Evolutionary conservation across 805 yeast species (phyloP).

Genomic region (Metschnikowia colocasiae): DNA sequence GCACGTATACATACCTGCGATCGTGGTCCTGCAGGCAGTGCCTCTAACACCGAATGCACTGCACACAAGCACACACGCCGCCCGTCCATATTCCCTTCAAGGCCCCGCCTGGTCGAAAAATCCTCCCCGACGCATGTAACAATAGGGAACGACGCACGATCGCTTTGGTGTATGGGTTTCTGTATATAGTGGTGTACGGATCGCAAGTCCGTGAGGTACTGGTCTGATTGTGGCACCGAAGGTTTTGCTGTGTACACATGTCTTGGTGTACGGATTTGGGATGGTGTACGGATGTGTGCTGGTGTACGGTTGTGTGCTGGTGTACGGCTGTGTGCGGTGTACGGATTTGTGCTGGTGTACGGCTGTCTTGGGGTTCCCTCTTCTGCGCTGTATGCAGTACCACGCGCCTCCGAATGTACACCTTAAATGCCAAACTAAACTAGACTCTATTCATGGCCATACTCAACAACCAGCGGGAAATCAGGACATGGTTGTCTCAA

Average conservation of each 20-base stretch:
- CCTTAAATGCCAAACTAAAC: not conserved
- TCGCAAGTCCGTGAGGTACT: too few relatives aligned
- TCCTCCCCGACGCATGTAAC: too few relatives aligned
- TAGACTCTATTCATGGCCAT: conserved; percentile 14
- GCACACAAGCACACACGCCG: too few relatives aligned
- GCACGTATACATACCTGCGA: not conserved
- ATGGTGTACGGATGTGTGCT: rapidly evolving
- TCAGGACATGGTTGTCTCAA: conserved; percentile 16
- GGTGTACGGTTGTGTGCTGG: not conserved
- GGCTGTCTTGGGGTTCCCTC: too few relatives aligned
- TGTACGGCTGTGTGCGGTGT: not conserved
- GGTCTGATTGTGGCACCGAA: too few relatives aligned
- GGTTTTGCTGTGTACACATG: too few relatives aligned
- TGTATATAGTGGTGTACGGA: too few relatives aligned
- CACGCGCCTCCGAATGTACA: not conserved
- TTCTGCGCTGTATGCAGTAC: not conserved
- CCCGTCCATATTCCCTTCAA: too few relatives aligned
- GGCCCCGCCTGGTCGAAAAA: too few relatives aligned
- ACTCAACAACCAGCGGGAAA: conserved; percentile 17
- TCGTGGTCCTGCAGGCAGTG: not conserved
- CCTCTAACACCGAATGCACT: not conserved
- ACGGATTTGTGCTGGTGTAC: not conserved
- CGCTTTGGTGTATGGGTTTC: too few relatives aligned
- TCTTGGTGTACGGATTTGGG: not conserved
- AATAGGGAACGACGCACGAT: too few relatives aligned